phyloP scores from a whole-genome alignment of 495 filamentous ascomycete genomes.

The Bryoglossum gracile region DNA sequence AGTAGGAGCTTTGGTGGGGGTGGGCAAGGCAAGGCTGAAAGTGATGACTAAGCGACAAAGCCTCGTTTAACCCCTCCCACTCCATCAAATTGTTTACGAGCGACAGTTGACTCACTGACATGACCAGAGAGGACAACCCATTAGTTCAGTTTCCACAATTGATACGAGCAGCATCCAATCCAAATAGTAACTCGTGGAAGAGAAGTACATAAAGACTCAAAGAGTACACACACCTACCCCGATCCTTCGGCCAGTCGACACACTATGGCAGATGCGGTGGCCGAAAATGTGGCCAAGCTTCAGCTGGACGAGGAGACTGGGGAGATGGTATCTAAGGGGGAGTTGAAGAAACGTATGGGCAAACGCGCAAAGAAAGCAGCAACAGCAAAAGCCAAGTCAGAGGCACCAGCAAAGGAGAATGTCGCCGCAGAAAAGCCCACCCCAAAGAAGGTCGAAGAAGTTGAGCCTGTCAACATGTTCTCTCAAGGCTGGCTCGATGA shows the following conservation, averaged over 20 bases:
- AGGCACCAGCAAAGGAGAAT: conserved; percentile 30
- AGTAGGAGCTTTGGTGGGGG: too few relatives aligned
- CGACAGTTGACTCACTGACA: too few relatives aligned
- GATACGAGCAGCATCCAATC: too few relatives aligned
- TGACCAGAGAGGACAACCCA: too few relatives aligned
- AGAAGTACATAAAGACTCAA: too few relatives aligned
- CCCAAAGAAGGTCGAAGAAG: conserved; percentile 14
- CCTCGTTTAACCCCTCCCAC: too few relatives aligned
- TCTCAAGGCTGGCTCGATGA: conserved; percentile 74
- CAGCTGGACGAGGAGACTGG: conserved; percentile 58
- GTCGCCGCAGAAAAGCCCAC: conserved; percentile 34
- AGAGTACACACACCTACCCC: background rate
- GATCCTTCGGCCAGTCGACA: background rate
- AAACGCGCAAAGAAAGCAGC: conserved; percentile 57
- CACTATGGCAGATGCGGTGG: conserved; percentile 49
- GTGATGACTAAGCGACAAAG: too few relatives aligned
- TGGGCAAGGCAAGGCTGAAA: too few relatives aligned
- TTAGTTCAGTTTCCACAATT: too few relatives aligned
- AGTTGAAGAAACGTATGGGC: conserved; percentile 56
- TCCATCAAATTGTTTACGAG: too few relatives aligned
- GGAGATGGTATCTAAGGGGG: conserved; percentile 58
- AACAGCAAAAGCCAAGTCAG: conserved; percentile 39
- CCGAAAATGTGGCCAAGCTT: conserved; percentile 48
- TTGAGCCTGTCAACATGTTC: conserved; percentile 64
- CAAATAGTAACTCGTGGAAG: too few relatives aligned